A percentile compares a stretch with the other conserved stretches of the same genome.
Evolutionary conservation across 495 filamentous ascomycete species (phyloP).

Genomic region (Tricharina praecox): DNA sequence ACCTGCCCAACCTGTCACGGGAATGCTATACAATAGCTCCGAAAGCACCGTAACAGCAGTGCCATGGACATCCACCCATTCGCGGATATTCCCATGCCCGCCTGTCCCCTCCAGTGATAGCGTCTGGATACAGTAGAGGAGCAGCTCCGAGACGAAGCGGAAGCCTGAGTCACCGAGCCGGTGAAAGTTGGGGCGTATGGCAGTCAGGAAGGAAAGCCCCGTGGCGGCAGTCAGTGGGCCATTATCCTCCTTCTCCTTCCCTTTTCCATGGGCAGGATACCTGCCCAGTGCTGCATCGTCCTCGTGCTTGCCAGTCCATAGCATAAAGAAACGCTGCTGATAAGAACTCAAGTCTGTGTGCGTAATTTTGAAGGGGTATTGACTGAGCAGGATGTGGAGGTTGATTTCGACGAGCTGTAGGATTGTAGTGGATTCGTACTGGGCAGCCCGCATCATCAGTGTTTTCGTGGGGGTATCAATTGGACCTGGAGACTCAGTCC

Average conservation of each 20-base stretch:
- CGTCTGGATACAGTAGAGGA: conserved; percentile 9
- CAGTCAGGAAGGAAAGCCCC: conserved; percentile 7
- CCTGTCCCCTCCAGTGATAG: conserved; percentile 3
- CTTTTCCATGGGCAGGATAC: too few relatives aligned
- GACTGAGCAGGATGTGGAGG: conserved; percentile 15
- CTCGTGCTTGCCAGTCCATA: conserved; percentile 7
- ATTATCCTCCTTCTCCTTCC: not conserved
- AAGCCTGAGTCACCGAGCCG: conserved; percentile 11
- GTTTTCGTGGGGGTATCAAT: conserved; percentile 4
- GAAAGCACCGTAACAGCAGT: conserved; percentile 12
- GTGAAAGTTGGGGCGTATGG: conserved; percentile 10
- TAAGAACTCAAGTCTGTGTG: not conserved
- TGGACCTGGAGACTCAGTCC: not conserved
- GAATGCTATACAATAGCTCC: conserved; percentile 13
- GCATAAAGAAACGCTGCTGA: conserved; percentile 6
- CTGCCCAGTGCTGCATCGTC: not conserved
- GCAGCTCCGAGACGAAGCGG: conserved; percentile 13
- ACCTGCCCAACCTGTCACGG: conserved; percentile 7
- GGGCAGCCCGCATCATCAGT: conserved; percentile 10
- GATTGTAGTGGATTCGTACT: conserved; percentile 6
- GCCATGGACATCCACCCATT: conserved; percentile 10
- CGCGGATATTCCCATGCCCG: not conserved
- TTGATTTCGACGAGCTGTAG: conserved; percentile 10
- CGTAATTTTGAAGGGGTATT: conserved; percentile 15
- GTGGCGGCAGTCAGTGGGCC: not conserved